These are phyloP conservation scores for Leucocoprinus leucothites DNA, from an alignment of 768 basidiomycete species.

Conservation along the genomic window DNA sequence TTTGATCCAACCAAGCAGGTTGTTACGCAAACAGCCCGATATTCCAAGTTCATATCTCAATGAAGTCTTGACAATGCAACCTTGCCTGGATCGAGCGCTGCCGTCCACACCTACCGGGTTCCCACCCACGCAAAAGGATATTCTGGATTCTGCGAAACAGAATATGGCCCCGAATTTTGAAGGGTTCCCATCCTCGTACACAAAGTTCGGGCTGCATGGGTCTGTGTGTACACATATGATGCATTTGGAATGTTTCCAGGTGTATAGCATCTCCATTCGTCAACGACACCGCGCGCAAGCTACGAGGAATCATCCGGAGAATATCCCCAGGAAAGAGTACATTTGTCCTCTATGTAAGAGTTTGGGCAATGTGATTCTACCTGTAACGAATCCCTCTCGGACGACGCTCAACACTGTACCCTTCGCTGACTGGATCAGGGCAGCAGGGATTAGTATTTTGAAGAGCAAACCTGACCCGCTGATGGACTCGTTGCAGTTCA, in stretches of 20 bases:
- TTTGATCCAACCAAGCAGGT: conserved; percentile 82
- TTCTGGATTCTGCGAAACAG: conserved; percentile 40
- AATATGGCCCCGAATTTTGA: conserved; percentile 54
- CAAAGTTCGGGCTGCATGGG: conserved; percentile 81
- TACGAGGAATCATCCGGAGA: conserved; percentile 92
- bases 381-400: conserved; percentile 56
- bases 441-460: conserved; percentile 84
- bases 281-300: conserved; percentile 86
- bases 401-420: conserved; percentile 53
- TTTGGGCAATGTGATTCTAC: conserved; percentile 90
- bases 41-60: conserved; percentile 61
- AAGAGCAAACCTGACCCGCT: conserved; percentile 75
- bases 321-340: conserved; percentile 89
- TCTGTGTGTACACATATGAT: conserved; percentile 96
- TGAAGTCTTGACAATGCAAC: conserved; percentile 62
- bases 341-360: conserved; percentile 98
- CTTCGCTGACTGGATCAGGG: conserved; percentile 88
- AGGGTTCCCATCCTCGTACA: conserved; percentile 66
- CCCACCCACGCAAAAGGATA: conserved; percentile 51
- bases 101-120: conserved; percentile 29
- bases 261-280: conserved; percentile 83
- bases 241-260: conserved; percentile 93
- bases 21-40: conserved; percentile 78
- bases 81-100: conserved; percentile 60
- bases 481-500: conserved; percentile 70